These are phyloP conservation scores for Chloromonas sp. DNA, from an alignment of 163 green algal species.

Conservation along the genomic window DNA sequence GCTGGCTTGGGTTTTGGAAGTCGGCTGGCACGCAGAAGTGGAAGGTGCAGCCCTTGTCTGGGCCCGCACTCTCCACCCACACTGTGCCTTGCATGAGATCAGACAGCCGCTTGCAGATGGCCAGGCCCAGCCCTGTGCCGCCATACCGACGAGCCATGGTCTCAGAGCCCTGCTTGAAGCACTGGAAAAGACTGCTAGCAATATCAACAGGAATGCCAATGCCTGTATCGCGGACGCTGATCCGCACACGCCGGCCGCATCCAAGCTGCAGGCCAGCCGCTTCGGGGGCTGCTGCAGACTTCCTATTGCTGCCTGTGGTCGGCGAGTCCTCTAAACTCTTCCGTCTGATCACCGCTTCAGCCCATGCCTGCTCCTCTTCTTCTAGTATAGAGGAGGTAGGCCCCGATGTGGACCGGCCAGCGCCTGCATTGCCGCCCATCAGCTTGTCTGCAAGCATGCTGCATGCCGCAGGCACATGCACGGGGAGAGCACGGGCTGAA, in stretches of 20 bases:
- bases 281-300: background rate
- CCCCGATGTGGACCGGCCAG: too few species aligned
- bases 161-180: slow-evolving; percentile 43
- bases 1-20: background rate
- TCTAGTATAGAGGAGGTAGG: too few species aligned
- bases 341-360: too few species aligned
- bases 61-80: slow-evolving; percentile 44
- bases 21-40: slow-evolving; percentile 30
- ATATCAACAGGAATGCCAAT: slow-evolving; percentile 56
- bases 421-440: too few species aligned
- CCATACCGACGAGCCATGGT: slow-evolving; percentile 18
- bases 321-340: too few species aligned
- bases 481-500: background rate
- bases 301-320: background rate
- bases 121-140: slow-evolving; percentile 62
- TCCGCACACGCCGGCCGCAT: slow-evolving; percentile 22
- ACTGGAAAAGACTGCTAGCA: slow-evolving; percentile 49
- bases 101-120: slow-evolving; percentile 59
- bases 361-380: too few species aligned
- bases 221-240: slow-evolving; percentile 64
- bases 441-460: too few species aligned
- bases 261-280: background rate
- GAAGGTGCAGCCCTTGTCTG: slow-evolving; percentile 46
- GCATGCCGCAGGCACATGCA: too few species aligned
- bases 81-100: slow-evolving; percentile 67